These are phyloP conservation scores for Entomortierella chlamydospora DNA, from an alignment of 192 early-diverging fungal species.

Conservation along the genomic window DNA sequence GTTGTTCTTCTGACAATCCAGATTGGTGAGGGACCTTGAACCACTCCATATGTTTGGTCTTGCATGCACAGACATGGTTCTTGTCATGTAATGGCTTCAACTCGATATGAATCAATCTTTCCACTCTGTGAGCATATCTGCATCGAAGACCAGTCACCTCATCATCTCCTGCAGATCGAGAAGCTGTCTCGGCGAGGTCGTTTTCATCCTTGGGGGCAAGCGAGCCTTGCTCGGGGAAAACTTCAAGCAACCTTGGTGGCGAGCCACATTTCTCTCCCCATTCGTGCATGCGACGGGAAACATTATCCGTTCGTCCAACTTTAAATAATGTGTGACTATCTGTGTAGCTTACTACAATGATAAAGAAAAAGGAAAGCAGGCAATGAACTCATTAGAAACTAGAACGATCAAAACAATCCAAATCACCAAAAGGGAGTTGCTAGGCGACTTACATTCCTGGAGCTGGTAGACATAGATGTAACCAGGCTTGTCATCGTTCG, in stretches of 20 bases:
- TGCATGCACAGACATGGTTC: constrained; percentile 48
- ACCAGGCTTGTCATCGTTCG: constrained; percentile 57
- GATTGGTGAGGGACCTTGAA: constrained; percentile 52
- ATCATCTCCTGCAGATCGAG: constrained; percentile 12
- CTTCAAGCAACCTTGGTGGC: constrained; percentile 55
- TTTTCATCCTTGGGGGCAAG: constrained; percentile 36
- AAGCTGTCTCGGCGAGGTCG: constrained; percentile 19
- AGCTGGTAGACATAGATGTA: constrained; percentile 63
- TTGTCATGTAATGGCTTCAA: constrained; percentile 54
- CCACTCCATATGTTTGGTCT: constrained; percentile 57
- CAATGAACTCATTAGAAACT: no score
- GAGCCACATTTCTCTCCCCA: constrained; percentile 62
- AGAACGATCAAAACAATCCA: no score
- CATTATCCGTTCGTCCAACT: constrained; percentile 59
- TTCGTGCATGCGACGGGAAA: constrained; percentile 58
- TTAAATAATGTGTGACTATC: constrained; percentile 56
- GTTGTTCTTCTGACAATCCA: constrained; percentile 20
- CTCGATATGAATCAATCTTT: constrained; percentile 62
- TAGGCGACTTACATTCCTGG: constrained; percentile 38
- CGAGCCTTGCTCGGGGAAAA: constrained; percentile 56
- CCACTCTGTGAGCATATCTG: constrained; percentile 57
- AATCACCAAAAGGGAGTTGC: not conserved
- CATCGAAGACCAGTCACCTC: constrained; percentile 45
- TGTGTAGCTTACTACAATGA: constrained; percentile 23
- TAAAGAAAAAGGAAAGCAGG: no score